Conservation (phyloP, 345 rosid genomes). For the Raphanus sativus region DNA sequence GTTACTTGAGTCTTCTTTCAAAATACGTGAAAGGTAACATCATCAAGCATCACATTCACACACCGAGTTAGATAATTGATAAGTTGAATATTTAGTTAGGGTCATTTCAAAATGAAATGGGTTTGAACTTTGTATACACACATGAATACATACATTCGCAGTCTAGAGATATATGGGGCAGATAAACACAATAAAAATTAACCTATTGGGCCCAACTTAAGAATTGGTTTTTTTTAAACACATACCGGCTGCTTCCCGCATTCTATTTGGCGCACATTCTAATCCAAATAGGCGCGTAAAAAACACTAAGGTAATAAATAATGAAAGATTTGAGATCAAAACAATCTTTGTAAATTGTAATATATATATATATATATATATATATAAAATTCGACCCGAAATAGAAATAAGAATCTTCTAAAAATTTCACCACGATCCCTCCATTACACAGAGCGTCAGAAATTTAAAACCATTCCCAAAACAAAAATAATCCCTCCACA, state of each 20-base stretch:
- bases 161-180: no score
- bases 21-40: neutral
- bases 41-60: neutral
- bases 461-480: neutral
- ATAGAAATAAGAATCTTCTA: constrained; percentile 11
- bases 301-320: neutral
- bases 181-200: no score
- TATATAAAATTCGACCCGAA: neutral
- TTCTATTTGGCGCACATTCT: neutral
- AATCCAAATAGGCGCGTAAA: neutral
- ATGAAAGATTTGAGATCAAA: constrained; percentile 8
- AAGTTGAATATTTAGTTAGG: neutral
- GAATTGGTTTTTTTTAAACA: no score
- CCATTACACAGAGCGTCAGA: constrained; percentile 24
- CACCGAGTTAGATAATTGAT: neutral
- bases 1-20: neutral
- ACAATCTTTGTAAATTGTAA: neutral
- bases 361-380: neutral
- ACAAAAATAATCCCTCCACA: constrained; percentile 34
- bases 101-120: neutral
- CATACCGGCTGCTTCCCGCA: neutral
- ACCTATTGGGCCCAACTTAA: neutral
- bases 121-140: no score
- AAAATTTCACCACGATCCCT: constrained; percentile 19
- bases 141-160: no score